A percentile compares a stretch with the other conserved stretches of the same genome.
phyloP scores from a whole-genome alignment of 2,329 filamentous ascomycete species.

The Sphaerostilbella broomeana region DNA sequence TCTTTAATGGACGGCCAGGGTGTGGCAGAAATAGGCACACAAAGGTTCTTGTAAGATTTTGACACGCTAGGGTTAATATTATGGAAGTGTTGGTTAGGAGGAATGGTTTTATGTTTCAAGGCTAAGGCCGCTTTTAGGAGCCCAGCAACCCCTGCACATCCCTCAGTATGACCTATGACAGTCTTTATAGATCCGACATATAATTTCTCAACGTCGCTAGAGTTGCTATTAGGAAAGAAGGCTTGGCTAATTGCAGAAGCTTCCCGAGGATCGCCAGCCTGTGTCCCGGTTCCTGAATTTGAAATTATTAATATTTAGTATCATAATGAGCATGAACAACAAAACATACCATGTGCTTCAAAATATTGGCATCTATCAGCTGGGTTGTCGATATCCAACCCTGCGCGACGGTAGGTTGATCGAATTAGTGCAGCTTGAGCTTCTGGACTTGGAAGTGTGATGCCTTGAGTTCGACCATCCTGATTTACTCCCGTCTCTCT shows the following conservation, averaged over 20 bases:
- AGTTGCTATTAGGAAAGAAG: conserved; percentile 24
- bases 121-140: conserved; percentile 2
- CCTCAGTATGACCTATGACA: conserved; percentile 6
- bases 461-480: conserved; percentile 17
- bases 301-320: no score
- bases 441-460: conserved; percentile 27
- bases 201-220: not conserved
- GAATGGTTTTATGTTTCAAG: conserved; percentile 13
- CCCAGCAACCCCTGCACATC: conserved; percentile 3
- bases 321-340: no score
- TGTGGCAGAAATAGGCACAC: conserved; percentile 16
- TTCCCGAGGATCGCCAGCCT: conserved; percentile 37
- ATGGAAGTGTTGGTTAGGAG: conserved; percentile 27
- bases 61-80: conserved; percentile 22
- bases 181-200: conserved; percentile 11
- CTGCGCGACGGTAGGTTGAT: conserved; percentile 30
- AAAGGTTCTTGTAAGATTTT: conserved; percentile 19
- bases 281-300: conserved; percentile 35
- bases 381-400: conserved; percentile 27
- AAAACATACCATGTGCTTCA: conserved; percentile 39
- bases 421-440: conserved; percentile 35
- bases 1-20: conserved; percentile 18
- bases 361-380: conserved; percentile 34
- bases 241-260: not conserved
- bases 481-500: conserved; percentile 19